phyloP scores from a whole-genome alignment of 2,329 filamentous ascomycete species.

The Arachnomyces sp. region DNA sequence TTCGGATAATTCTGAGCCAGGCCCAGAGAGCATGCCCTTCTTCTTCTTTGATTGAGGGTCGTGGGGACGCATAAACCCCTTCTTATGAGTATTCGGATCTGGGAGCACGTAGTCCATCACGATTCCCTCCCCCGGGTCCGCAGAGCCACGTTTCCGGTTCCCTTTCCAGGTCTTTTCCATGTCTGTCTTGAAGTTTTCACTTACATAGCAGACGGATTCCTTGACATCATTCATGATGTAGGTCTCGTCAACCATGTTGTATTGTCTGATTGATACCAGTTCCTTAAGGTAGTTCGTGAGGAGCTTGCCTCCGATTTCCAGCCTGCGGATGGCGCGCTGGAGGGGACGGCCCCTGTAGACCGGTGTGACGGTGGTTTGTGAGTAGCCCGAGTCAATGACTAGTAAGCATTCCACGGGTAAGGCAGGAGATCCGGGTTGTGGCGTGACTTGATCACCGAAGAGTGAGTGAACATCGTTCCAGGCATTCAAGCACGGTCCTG shows the following conservation, averaged over 20 bases:
- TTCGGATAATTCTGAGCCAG: conserved; percentile 47
- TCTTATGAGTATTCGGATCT: conserved; percentile 56
- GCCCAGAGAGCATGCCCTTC: conserved; percentile 41
- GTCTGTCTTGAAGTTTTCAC: conserved; percentile 64
- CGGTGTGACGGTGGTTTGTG: conserved; percentile 83
- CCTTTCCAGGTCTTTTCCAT: conserved; percentile 81
- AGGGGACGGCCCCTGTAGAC: conserved; percentile 72
- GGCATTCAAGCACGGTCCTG: conserved; percentile 67
- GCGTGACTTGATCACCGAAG: conserved; percentile 49
- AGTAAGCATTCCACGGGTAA: conserved; percentile 71
- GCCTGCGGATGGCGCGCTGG: conserved; percentile 69
- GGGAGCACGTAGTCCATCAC: conserved; percentile 89
- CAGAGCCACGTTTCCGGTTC: conserved; percentile 39
- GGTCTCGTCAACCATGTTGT: conserved; percentile 90
- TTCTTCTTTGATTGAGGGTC: conserved; percentile 53
- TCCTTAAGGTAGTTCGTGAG: conserved; percentile 89
- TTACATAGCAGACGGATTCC: conserved; percentile 77
- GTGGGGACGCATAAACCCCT: conserved; percentile 68
- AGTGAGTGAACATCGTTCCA: conserved; percentile 69
- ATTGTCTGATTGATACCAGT: conserved; percentile 80
- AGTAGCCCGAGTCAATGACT: conserved; percentile 85
- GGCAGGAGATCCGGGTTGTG: conserved; percentile 34
- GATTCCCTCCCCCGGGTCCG: conserved; percentile 38
- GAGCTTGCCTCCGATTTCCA: conserved; percentile 87
- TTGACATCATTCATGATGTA: conserved; percentile 96